These are phyloP conservation scores for Pyrenophora seminiperda DNA, from an alignment of 2,329 filamentous ascomycete species.

Conservation along the genomic window DNA sequence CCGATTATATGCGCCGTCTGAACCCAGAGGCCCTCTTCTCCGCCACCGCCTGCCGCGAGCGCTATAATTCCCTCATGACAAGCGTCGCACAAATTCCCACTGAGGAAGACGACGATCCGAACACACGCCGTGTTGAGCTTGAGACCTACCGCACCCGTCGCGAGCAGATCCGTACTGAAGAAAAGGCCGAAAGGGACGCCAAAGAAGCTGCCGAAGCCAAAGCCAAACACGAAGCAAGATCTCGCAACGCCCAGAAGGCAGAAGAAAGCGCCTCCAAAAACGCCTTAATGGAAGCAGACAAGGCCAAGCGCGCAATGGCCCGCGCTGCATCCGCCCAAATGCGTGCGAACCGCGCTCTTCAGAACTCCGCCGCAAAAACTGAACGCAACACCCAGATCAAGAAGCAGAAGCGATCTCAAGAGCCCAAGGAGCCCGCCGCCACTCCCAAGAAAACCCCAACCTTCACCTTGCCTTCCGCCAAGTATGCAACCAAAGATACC, in stretches of 20 bases:
- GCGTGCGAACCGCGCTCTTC: constrained; percentile 19
- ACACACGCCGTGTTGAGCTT: constrained; percentile 42
- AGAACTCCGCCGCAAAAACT: constrained; percentile 21
- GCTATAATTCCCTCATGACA: constrained; percentile 48
- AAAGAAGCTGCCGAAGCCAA: constrained; percentile 18
- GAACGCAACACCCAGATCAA: constrained; percentile 27
- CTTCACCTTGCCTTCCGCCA: neutral
- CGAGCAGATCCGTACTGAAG: constrained; percentile 26
- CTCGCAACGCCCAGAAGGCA: constrained; percentile 30
- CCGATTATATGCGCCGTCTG: constrained; percentile 50
- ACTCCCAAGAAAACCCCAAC: constrained; percentile 1
- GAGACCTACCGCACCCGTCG: constrained; percentile 26
- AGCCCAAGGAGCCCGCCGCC: constrained; percentile 5
- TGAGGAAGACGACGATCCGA: constrained; percentile 51
- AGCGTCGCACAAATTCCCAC: constrained; percentile 55
- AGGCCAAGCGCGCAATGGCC: constrained; percentile 28
- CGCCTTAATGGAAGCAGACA: constrained; percentile 20
- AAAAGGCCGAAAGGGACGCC: constrained; percentile 25
- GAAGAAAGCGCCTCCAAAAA: constrained; percentile 28
- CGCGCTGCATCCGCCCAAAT: constrained; percentile 30
- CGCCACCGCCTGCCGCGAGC: constrained; percentile 53
- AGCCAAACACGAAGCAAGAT: constrained; percentile 25
- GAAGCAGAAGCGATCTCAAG: constrained; percentile 9
- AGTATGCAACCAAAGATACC: constrained; percentile 17
- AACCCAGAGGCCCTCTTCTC: constrained; percentile 52